These are phyloP conservation scores for Cicer pinnatifidum DNA, from an alignment of 306 rosid species.

Conservation along the genomic window DNA sequence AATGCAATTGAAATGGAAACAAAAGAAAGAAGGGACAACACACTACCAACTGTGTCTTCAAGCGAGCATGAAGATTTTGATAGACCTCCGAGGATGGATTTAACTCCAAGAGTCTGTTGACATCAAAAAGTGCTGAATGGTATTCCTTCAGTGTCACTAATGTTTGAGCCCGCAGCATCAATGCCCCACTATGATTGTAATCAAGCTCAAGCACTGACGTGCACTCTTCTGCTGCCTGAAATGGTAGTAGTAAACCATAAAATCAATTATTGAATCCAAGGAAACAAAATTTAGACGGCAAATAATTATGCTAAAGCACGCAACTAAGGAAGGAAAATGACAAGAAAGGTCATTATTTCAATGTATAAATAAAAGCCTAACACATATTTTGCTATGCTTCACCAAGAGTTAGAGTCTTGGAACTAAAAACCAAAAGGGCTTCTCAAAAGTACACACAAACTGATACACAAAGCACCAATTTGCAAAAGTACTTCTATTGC, in stretches of 20 bases:
- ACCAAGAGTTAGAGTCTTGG: background rate
- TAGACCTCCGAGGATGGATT: slow-evolving; percentile 93
- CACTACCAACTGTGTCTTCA: slow-evolving; percentile 87
- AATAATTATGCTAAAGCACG: background rate
- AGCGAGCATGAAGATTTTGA: slow-evolving; percentile 85
- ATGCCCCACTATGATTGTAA: slow-evolving; percentile 76
- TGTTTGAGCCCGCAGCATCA: slow-evolving; percentile 89
- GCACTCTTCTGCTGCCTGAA: slow-evolving; percentile 91
- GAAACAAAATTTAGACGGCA: background rate
- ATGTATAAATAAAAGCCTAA: background rate
- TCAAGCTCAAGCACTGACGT: slow-evolving; percentile 92
- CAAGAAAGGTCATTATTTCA: slow-evolving; percentile 3
- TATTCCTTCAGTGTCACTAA: slow-evolving; percentile 84
- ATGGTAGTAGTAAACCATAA: slow-evolving; percentile 22
- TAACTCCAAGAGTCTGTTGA: slow-evolving; percentile 78
- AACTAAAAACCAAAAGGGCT: background rate
- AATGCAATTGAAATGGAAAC: slow-evolving; percentile 25
- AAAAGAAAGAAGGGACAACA: slow-evolving; percentile 37
- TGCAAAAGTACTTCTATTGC: no score
- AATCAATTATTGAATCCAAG: slow-evolving; percentile 21
- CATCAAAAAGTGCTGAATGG: slow-evolving; percentile 92
- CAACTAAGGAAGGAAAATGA: background rate
- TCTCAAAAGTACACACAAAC: background rate
- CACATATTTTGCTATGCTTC: background rate
- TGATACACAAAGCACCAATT: background rate